A percentile compares a stretch with the other conserved stretches of the same genome.
Evolutionary conservation across 1,284 basidiomycete genomes (phyloP).

Genomic region (Trichosporon sp.): DNA sequence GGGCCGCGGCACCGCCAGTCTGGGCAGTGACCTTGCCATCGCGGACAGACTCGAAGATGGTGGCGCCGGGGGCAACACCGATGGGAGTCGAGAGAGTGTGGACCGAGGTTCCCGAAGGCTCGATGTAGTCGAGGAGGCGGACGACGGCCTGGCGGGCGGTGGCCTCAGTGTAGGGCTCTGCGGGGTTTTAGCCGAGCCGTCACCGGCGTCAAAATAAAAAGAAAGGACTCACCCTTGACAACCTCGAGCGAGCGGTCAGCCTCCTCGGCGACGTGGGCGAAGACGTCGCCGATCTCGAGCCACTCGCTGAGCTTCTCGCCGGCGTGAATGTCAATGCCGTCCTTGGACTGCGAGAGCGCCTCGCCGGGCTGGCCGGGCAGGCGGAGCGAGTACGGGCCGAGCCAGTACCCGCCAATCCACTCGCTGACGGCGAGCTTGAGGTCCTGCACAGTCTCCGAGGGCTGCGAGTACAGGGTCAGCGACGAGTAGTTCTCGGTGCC

Average conservation of each 20-base stretch:
- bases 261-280: slow-evolving; percentile 36
- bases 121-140: slow-evolving; percentile 51
- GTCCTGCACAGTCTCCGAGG: slow-evolving; percentile 47
- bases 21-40: slow-evolving; percentile 40
- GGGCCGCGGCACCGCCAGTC: slow-evolving; percentile 18
- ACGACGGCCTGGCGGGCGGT: slow-evolving; percentile 51
- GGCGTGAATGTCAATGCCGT: slow-evolving; percentile 40
- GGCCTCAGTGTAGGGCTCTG: slow-evolving; percentile 53
- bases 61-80: slow-evolving; percentile 49
- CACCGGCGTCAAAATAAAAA: background rate
- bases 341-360: slow-evolving; percentile 32
- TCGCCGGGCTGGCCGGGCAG: slow-evolving; percentile 25
- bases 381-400: slow-evolving; percentile 48
- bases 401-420: slow-evolving; percentile 49
- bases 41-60: slow-evolving; percentile 51
- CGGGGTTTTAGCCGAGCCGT: background rate
- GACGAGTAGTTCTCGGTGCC: slow-evolving; percentile 27
- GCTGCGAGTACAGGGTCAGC: slow-evolving; percentile 40
- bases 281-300: slow-evolving; percentile 48
- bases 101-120: slow-evolving; percentile 46
- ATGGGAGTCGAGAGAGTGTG: slow-evolving; percentile 45
- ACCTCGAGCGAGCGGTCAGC: slow-evolving; percentile 42
- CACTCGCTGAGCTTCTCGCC: slow-evolving; percentile 48
- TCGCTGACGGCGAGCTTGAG: slow-evolving; percentile 47
- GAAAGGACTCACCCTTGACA: slow-evolving; percentile 36